Evolutionary conservation across 345 rosid species (phyloP).

Genomic region (Euphorbia tirucalli): DNA sequence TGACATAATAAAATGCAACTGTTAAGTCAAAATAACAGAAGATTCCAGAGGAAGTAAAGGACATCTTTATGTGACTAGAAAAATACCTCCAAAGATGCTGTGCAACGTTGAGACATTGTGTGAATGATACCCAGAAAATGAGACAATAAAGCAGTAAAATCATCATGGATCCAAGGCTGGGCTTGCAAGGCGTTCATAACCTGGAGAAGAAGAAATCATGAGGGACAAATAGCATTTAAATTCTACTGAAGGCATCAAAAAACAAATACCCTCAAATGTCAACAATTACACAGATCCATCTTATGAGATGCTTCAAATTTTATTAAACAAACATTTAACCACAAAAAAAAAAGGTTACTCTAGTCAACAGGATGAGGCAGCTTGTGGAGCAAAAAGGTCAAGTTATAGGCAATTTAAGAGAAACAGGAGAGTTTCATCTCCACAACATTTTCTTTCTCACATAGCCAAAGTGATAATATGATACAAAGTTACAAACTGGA

Average conservation of each 20-base stretch:
- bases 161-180: conserved; percentile 55
- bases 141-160: conserved; percentile 49
- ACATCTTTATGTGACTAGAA: not conserved
- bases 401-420: not conserved
- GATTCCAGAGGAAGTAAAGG: not conserved
- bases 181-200: conserved; percentile 74
- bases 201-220: conserved; percentile 30
- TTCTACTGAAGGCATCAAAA: not conserved
- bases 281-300: not conserved
- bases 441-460: not conserved
- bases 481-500: no score
- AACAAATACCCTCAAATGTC: no score
- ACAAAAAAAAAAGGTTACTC: not conserved
- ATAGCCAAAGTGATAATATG: no score
- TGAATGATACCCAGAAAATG: conserved; percentile 74
- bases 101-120: conserved; percentile 84
- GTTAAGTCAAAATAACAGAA: not conserved
- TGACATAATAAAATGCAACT: not conserved
- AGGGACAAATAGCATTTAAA: not conserved
- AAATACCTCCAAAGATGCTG: conserved; percentile 74
- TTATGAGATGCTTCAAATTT: not conserved
- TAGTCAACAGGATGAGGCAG: not conserved
- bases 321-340: not conserved
- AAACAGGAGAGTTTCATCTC: not conserved
- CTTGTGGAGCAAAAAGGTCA: not conserved